Conservation (phyloP, 305 asterid genomes). For the Fraxinus sp. region DNA sequence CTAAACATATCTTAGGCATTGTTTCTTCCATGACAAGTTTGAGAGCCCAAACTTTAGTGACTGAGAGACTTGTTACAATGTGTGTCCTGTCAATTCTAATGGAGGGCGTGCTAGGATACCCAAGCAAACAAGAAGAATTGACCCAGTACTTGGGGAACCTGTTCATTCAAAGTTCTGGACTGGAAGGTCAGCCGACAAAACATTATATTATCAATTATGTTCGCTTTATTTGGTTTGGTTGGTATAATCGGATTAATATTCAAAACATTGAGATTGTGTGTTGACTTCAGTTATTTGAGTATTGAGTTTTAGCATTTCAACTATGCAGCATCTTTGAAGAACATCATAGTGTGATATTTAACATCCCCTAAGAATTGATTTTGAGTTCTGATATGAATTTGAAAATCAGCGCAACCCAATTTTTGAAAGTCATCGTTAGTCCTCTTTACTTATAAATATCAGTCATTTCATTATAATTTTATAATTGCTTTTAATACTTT, state of each 20-base stretch:
- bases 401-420: conserved; percentile 77
- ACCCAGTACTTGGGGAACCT: no score
- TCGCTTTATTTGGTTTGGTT: background rate
- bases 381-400: conserved; percentile 62
- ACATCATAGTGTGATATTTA: conserved; percentile 70
- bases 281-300: no score
- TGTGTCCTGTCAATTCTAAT: no score
- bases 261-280: no score
- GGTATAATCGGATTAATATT: no score
- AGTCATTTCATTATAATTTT: conserved; percentile 6
- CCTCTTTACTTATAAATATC: conserved; percentile 20
- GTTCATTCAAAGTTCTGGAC: conserved; percentile 46
- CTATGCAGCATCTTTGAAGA: conserved; percentile 81
- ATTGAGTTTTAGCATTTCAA: conserved; percentile 51
- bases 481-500: conserved; percentile 6
- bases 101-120: no score
- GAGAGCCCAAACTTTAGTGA: no score
- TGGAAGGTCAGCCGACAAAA: conserved; percentile 57
- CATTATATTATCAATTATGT: conserved; percentile 72
- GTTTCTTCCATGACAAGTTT: no score
- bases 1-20: no score
- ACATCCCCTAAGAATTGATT: conserved; percentile 93
- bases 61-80: no score
- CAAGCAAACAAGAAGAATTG: no score
- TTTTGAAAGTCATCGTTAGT: conserved; percentile 86